phyloP scores from a whole-genome alignment of 83 land plant genomes.

The Larix sibirica region DNA sequence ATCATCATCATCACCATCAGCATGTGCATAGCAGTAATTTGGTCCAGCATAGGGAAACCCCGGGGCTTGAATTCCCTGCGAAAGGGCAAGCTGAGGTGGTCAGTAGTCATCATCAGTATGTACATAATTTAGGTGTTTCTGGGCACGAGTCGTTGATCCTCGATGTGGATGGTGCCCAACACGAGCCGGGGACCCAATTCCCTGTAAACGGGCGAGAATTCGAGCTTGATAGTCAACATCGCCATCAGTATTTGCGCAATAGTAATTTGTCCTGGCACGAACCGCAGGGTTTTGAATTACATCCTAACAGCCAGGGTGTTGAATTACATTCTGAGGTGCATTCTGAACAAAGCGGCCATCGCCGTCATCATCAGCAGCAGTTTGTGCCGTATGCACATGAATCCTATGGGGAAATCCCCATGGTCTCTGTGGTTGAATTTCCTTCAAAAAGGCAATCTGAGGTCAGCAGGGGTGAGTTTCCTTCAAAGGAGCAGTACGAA shows the following conservation, averaged over 20 bases:
- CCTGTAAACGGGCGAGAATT: no score
- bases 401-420: not conserved
- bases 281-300: no score
- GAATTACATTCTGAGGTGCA: not conserved
- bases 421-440: conserved; percentile 6
- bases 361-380: not conserved
- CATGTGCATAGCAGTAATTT: not conserved
- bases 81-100: not conserved
- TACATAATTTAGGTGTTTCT: not conserved
- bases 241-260: not conserved
- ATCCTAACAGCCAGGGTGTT: not conserved
- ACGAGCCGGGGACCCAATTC: no score
- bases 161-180: no score
- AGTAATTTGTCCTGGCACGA: not conserved
- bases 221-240: not conserved
- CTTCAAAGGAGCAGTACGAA: conserved; percentile 19
- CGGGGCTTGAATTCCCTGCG: not conserved
- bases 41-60: not conserved
- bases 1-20: not conserved
- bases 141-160: no score
- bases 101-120: not conserved
- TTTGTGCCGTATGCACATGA: not conserved
- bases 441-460: conserved; percentile 21
- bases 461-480: conserved; percentile 21
- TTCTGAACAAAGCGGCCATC: not conserved